Percentiles rank a stretch among this genome's conserved stretches.
These are phyloP conservation scores for Erysimum cheiranthoides DNA, from an alignment of 345 rosid genomes.

Conservation along the genomic window DNA sequence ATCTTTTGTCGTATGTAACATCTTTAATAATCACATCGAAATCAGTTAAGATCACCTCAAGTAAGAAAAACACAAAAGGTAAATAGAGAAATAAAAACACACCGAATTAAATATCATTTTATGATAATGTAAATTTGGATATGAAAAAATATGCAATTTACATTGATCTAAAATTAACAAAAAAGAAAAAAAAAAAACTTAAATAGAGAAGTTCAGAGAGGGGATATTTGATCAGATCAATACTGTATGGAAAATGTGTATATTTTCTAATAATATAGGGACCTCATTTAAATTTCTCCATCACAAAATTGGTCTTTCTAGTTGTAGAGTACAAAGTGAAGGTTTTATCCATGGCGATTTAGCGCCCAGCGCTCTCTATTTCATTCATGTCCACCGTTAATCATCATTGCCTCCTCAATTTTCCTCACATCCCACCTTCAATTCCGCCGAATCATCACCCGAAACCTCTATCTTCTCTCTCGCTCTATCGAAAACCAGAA, in stretches of 20 bases:
- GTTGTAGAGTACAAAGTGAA: not conserved
- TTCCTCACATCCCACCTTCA: constrained; percentile 39
- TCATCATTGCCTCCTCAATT: constrained; percentile 45
- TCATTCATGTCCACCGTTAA: constrained; percentile 57
- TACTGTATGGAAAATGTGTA: not conserved
- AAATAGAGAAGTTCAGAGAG: no score
- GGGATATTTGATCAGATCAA: not conserved
- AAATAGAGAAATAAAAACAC: no score
- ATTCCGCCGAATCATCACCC: constrained; percentile 7
- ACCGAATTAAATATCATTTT: no score
- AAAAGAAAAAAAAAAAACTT: not conserved
- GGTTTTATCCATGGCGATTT: constrained; percentile 46
- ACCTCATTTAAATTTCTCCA: not conserved
- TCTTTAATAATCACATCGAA: not conserved
- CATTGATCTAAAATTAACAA: not conserved
- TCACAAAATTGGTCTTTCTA: not conserved
- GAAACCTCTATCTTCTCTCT: constrained; percentile 30
- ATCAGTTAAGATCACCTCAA: no score
- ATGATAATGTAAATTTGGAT: no score
- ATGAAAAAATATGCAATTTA: no score
- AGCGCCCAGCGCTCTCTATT: constrained; percentile 31
- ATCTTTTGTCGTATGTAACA: not conserved
- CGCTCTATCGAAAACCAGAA: constrained; percentile 32
- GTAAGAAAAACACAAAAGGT: no score
- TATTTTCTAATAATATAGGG: not conserved